Percentiles rank a stretch among this genome's conserved stretches.
These are phyloP conservation scores for Lagenaria siceraria DNA, from an alignment of 306 rosid genomes.

Conservation along the genomic window DNA sequence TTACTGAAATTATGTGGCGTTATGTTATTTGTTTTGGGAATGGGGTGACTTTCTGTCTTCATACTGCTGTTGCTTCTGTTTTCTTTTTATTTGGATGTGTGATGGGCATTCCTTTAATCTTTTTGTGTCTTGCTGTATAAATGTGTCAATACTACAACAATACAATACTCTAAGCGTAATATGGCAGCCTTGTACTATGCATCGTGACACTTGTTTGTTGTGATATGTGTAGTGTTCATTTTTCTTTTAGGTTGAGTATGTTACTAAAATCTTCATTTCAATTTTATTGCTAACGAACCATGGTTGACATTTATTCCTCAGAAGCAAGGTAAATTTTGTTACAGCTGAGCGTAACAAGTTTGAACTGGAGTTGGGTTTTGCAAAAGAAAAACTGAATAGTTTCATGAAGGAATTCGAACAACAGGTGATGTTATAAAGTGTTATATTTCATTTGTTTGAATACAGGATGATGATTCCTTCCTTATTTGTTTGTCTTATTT, in stretches of 20 bases:
- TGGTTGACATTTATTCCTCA: conserved; percentile 13
- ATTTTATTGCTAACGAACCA: background rate
- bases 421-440: conserved; percentile 32
- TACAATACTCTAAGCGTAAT: background rate
- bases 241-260: background rate
- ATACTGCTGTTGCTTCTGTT: background rate
- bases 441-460: background rate
- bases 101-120: background rate
- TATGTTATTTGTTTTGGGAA: background rate
- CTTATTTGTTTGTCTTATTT: background rate
- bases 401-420: conserved; percentile 62
- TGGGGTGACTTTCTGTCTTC: background rate
- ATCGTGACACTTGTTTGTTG: background rate
- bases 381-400: conserved; percentile 62
- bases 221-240: background rate
- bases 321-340: conserved; percentile 53
- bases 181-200: background rate
- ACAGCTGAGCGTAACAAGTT: conserved; percentile 70
- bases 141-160: background rate
- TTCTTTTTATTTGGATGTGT: background rate
- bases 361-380: conserved; percentile 57
- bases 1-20: background rate
- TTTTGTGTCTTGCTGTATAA: background rate
- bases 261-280: background rate
- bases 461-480: background rate